These are phyloP conservation scores for Pseudophaeomoniella oleicola DNA, from an alignment of 2,329 filamentous ascomycete species.

Conservation along the genomic window DNA sequence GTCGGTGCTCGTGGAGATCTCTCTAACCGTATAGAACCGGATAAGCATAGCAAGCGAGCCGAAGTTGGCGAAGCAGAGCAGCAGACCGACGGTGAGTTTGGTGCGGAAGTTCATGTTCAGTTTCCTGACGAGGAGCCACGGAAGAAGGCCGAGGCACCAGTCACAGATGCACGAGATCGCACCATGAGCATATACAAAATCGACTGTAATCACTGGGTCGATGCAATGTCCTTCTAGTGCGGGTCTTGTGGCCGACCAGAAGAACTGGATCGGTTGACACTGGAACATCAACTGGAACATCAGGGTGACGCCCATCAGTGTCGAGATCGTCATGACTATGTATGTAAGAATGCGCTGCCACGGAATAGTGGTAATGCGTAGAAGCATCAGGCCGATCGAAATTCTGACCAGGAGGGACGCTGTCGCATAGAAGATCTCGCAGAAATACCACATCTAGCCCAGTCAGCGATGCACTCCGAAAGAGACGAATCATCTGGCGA, in stretches of 20 bases:
- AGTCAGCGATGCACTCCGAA: neutral
- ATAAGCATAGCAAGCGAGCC: constrained; percentile 32
- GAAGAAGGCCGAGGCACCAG: constrained; percentile 37
- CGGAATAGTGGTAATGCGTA: constrained; percentile 32
- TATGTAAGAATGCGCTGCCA: constrained; percentile 33
- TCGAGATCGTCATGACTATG: constrained; percentile 29
- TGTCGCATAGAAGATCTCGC: constrained; percentile 39
- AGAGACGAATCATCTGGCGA: constrained; percentile 3
- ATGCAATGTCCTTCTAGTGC: constrained; percentile 26
- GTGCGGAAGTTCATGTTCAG: constrained; percentile 39
- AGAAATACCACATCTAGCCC: constrained; percentile 34
- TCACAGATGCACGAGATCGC: constrained; percentile 32
- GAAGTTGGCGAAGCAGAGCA: constrained; percentile 43
- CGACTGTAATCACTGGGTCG: constrained; percentile 30
- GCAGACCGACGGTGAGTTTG: constrained; percentile 36
- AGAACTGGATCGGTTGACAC: constrained; percentile 36
- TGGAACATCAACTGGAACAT: constrained; percentile 38
- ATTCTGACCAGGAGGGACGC: constrained; percentile 34
- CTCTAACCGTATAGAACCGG: constrained; percentile 22
- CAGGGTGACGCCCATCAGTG: constrained; percentile 31
- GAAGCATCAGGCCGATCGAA: constrained; percentile 38
- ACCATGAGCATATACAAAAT: constrained; percentile 38
- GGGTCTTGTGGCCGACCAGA: constrained; percentile 29
- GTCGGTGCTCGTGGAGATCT: constrained; percentile 15
- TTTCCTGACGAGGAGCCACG: constrained; percentile 38